Conservation (phyloP, 2,329 filamentous ascomycete species). For the Cryoendolithus antarcticus region DNA sequence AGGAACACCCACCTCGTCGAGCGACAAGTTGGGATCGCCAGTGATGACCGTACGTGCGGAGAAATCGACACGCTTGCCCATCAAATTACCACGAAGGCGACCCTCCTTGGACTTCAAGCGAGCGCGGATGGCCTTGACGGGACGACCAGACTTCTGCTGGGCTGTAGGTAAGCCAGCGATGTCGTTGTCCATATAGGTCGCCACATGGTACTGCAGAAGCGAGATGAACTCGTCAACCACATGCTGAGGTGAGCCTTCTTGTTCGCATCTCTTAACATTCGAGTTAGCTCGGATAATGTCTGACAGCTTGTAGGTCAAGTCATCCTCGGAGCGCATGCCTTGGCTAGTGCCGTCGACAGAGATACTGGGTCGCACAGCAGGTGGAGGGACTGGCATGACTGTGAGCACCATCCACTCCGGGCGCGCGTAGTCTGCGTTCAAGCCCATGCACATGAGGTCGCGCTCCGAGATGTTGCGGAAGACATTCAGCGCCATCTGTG, state of each 20-base stretch:
- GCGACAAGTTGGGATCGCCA: slow-evolving; percentile 87
- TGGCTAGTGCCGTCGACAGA: slow-evolving; percentile 90
- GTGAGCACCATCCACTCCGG: slow-evolving; percentile 98
- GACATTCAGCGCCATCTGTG: slow-evolving; percentile 72
- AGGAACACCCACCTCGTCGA: slow-evolving; percentile 95
- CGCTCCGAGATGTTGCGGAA: slow-evolving; percentile 73
- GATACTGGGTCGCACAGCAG: slow-evolving; percentile 90
- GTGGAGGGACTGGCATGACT: slow-evolving; percentile 86
- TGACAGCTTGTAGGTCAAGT: slow-evolving; percentile 97
- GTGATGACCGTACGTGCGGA: slow-evolving; percentile 99
- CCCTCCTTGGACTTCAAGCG: slow-evolving; percentile 99
- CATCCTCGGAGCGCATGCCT: slow-evolving; percentile 90
- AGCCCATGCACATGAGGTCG: slow-evolving; percentile 73
- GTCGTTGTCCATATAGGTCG: slow-evolving; percentile 99
- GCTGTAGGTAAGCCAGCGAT: slow-evolving; percentile 92
- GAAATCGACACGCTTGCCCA: slow-evolving; percentile 99
- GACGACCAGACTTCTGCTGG: slow-evolving; percentile 90
- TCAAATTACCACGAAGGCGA: slow-evolving; percentile 92
- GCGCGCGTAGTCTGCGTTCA: slow-evolving; percentile 88
- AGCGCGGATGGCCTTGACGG: slow-evolving; percentile 90
- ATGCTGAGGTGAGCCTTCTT: slow-evolving; percentile 83
- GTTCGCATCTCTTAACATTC: slow-evolving; percentile 81
- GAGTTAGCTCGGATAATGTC: slow-evolving; percentile 97
- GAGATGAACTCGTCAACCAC: slow-evolving; percentile 84
- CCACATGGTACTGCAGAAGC: slow-evolving; percentile 91